Evolutionary conservation across 495 filamentous ascomycete genomes (phyloP).

Genomic region (Penicillium canescens): DNA sequence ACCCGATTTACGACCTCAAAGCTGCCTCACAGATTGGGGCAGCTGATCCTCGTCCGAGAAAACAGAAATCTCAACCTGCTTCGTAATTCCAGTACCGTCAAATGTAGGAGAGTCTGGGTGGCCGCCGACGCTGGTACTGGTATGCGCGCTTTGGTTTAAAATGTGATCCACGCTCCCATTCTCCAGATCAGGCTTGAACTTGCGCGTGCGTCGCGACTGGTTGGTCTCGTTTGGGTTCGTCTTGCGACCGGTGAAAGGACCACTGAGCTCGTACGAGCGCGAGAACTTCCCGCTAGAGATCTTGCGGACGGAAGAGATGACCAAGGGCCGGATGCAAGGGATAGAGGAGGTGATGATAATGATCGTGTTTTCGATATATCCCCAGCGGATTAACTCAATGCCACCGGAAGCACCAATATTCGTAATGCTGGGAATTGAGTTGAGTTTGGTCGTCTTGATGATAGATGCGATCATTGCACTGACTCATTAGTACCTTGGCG

Average conservation of each 20-base stretch:
- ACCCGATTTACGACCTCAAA: background rate
- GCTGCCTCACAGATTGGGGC: background rate
- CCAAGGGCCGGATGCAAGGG: slow-evolving; percentile 35
- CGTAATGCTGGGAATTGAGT: slow-evolving; percentile 32
- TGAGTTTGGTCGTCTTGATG: slow-evolving; percentile 42
- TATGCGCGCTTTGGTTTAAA: slow-evolving; percentile 17
- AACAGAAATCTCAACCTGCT: slow-evolving; percentile 36
- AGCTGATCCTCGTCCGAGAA: slow-evolving; percentile 4
- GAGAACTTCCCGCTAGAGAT: slow-evolving; percentile 30
- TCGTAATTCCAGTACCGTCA: slow-evolving; percentile 25
- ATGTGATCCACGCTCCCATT: slow-evolving; percentile 34
- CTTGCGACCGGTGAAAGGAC: slow-evolving; percentile 19
- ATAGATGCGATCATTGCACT: slow-evolving; percentile 44
- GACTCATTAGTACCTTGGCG: slow-evolving; percentile 7
- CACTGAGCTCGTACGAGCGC: slow-evolving; percentile 34
- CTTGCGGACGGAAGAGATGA: slow-evolving; percentile 41
- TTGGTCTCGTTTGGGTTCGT: slow-evolving; percentile 16
- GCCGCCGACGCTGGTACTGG: slow-evolving; percentile 13
- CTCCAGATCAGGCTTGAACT: slow-evolving; percentile 22
- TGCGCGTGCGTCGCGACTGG: slow-evolving; percentile 14
- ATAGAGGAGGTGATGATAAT: slow-evolving; percentile 39
- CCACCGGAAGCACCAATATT: slow-evolving; percentile 29
- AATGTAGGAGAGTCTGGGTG: slow-evolving; percentile 15
- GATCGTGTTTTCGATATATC: slow-evolving; percentile 33
- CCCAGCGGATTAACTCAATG: slow-evolving; percentile 36